Evolutionary conservation across 768 basidiomycete species (phyloP).

Genomic region (Kwoniella heveanensis): DNA sequence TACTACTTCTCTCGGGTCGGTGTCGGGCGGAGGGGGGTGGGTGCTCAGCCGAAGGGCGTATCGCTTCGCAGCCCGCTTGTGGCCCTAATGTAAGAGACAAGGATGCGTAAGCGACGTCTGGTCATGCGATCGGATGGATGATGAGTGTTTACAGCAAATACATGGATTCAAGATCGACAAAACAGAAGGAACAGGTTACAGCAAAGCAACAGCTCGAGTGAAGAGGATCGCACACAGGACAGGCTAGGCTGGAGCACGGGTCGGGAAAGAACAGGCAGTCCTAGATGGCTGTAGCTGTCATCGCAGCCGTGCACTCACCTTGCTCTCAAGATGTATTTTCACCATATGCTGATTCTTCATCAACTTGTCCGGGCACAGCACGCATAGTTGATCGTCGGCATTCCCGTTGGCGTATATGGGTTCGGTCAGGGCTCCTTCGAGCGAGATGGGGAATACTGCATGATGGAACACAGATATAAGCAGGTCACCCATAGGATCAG

Average conservation of each 20-base stretch:
- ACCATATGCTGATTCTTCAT: conserved; percentile 39
- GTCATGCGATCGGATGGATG: too few species aligned
- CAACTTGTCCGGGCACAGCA: conserved; percentile 41
- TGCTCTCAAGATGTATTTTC: conserved; percentile 30
- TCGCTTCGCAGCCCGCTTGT: conserved; percentile 39
- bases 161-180: neutral
- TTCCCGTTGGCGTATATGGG: conserved; percentile 31
- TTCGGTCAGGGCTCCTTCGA: conserved; percentile 28
- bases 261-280: too few species aligned
- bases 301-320: too few species aligned
- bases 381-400: conserved; percentile 26
- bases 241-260: too few species aligned
- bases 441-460: conserved; percentile 32
- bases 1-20: conserved; percentile 30
- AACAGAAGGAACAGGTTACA: too few species aligned
- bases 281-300: too few species aligned
- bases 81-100: conserved; percentile 23
- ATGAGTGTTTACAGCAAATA: too few species aligned
- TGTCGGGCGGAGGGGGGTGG: neutral
- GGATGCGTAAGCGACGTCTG: too few species aligned
- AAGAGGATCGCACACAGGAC: too few species aligned
- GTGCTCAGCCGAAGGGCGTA: conserved; percentile 20
- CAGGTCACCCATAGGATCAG: too few species aligned
- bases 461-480: too few species aligned
- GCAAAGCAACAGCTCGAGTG: too few species aligned